Evolutionary conservation across 2,329 filamentous ascomycete genomes (phyloP).

Genomic region (Hymenoscyphus scutula): DNA sequence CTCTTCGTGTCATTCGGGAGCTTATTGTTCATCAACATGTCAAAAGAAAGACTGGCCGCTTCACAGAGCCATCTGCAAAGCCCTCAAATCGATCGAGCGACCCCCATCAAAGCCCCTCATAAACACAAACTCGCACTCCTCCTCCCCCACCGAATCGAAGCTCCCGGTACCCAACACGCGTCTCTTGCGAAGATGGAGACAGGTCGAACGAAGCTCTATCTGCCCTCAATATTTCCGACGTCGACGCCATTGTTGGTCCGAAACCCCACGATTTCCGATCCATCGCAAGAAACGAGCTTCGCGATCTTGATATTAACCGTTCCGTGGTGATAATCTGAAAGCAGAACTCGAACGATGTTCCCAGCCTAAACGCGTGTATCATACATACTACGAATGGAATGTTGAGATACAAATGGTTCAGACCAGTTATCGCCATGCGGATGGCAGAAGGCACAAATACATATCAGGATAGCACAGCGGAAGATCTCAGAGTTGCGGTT

Average conservation of each 20-base stretch:
- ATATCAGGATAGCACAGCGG: slow-evolving; percentile 10
- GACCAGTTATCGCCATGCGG: not conserved
- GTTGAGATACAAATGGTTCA: not conserved
- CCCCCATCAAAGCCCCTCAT: not conserved
- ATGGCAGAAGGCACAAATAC: not conserved
- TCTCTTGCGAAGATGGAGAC: not conserved
- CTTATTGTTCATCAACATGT: slow-evolving; percentile 9
- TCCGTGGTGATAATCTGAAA: not conserved
- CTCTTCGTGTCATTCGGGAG: slow-evolving; percentile 7
- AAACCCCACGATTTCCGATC: not conserved
- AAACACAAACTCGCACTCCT: not conserved
- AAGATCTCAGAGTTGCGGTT: slow-evolving; percentile 11
- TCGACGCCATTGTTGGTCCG: not conserved
- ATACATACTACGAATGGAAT: not conserved
- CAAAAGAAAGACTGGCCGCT: slow-evolving; percentile 13
- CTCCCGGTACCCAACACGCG: not conserved
- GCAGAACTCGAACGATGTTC: not conserved
- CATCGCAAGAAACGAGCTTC: not conserved
- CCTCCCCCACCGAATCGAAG: not conserved
- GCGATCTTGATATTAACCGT: not conserved
- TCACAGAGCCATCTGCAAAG: slow-evolving; percentile 12
- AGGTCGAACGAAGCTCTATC: not conserved
- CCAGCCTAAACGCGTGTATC: not conserved
- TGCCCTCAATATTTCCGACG: not conserved
- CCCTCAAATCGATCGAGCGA: not conserved